Evolutionary conservation across 495 filamentous ascomycete genomes (phyloP), one percentile per base, ranked within the genome.

Genomic region (Penicillium atrosanguineum): DNA sequence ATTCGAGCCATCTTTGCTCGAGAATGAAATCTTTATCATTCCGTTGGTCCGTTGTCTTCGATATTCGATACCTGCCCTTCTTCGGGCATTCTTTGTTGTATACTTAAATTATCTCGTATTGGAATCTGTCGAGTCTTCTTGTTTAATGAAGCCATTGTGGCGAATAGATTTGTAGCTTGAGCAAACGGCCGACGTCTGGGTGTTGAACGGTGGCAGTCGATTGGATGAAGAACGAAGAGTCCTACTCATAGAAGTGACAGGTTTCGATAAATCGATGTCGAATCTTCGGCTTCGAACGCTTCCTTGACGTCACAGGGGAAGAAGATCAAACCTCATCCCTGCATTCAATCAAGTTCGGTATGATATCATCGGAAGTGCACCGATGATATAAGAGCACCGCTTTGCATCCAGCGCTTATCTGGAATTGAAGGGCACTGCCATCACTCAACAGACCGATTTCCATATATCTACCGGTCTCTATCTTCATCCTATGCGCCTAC

Each of bases 61-160:
- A 43, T 43, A 31, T 50, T 25, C 39, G 48, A 43, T 43, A 31
- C 40, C 40, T 50, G 48, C 28, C 28, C 14, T 23, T 20, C 26
- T 16, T 16, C 15, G 16, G 48, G 48, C 48, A 34, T 44, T 19
- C 19, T 36, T 26, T 44, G 42, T 50, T 50, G 38, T 50, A 50
- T 50, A 40, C 38, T 40, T 40, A 34, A 20, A 16, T 23, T 36
- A 34, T 26, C 26, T 31, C 39, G 38, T 25, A 50, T 44, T 44
- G 39, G 19, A 44, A 19, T 31, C 11, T 50, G 23, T 26, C 31
- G 29, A 25, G 46, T 48, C 21, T 26, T 36, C 16, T 46, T 34
- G n/a, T 14, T 31, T 3, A 19, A 34, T 6, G 8, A 21, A 11
- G 31, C 11, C 5, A 23, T 23, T 25, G 23, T 37, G 31, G 29